phyloP scores from a whole-genome alignment of 2,329 filamentous ascomycete species.

The Emergomyces orientalis region DNA sequence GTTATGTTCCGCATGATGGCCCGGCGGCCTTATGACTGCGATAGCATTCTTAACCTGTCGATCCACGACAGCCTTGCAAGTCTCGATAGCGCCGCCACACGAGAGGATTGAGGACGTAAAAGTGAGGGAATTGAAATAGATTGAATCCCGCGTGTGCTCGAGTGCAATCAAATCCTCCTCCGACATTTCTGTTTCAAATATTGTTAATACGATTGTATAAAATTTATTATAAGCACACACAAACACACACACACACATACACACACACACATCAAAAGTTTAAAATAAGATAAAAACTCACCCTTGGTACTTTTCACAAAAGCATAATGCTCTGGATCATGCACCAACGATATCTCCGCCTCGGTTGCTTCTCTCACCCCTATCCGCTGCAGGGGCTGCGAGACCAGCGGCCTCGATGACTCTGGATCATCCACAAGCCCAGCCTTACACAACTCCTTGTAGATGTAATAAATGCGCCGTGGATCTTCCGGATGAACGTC shows the following conservation, averaged over 20 bases:
- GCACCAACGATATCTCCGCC: constrained; percentile 71
- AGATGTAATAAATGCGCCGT: constrained; percentile 83
- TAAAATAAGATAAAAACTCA: constrained; percentile 14
- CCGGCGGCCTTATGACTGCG: constrained; percentile 87
- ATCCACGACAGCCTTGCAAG: constrained; percentile 78
- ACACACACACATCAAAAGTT: too few relatives aligned
- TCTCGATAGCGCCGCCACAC: constrained; percentile 89
- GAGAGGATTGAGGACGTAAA: constrained; percentile 74
- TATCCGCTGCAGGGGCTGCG: constrained; percentile 58
- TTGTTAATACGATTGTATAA: not conserved
- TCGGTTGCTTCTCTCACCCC: constrained; percentile 64
- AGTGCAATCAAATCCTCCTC: constrained; percentile 58
- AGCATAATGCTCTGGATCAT: constrained; percentile 64
- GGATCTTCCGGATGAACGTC: constrained; percentile 93
- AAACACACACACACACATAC: too few relatives aligned
- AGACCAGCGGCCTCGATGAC: constrained; percentile 39
- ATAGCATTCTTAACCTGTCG: constrained; percentile 88
- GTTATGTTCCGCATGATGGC: constrained; percentile 85
- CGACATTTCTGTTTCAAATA: constrained; percentile 32
- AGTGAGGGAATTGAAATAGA: constrained; percentile 76
- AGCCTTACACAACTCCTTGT: constrained; percentile 72
- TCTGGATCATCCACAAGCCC: constrained; percentile 63
- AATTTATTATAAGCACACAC: not conserved
- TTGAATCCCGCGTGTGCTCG: constrained; percentile 61
- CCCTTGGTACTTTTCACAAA: constrained; percentile 59